Percentiles rank a stretch among this genome's conserved stretches.
Evolutionary conservation across 257 asterid species (phyloP).

Genomic region (Plantago ovata): DNA sequence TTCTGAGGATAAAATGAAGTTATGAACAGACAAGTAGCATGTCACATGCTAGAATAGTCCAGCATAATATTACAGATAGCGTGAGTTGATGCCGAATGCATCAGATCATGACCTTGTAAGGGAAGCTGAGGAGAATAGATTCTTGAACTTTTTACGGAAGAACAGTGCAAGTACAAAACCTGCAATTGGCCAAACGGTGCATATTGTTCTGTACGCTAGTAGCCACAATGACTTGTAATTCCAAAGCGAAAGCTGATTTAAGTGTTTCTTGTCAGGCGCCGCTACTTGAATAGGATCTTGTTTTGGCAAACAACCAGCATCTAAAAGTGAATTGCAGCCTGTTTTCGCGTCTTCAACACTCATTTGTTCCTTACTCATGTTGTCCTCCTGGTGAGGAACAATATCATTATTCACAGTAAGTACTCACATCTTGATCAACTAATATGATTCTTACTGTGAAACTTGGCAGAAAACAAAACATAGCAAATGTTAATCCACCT

Average conservation of each 20-base stretch:
- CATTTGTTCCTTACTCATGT: no score
- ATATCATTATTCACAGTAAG: no score
- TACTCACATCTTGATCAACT: no score
- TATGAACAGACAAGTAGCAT: no score
- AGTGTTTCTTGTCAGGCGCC: neutral
- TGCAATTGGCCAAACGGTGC: conserved; percentile 1
- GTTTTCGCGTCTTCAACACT: no score
- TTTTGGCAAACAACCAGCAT: neutral
- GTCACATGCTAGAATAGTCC: no score
- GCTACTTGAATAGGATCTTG: conserved; percentile 3
- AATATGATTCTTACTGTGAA: no score
- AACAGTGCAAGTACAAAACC: neutral
- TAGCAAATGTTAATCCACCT: conserved; percentile 24
- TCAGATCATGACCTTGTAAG: neutral
- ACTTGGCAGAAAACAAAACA: neutral
- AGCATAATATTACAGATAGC: no score
- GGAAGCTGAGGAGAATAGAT: neutral
- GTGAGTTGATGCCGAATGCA: no score
- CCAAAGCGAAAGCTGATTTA: neutral
- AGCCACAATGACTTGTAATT: conserved; percentile 13
- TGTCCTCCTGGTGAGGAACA: no score
- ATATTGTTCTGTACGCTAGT: conserved; percentile 4
- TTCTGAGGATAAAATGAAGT: no score
- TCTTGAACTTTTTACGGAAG: conserved; percentile 5
- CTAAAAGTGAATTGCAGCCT: neutral